Percentiles rank a stretch among this genome's conserved stretches.
Conservation (phyloP, 306 rosid species). For the Fagus crenata region DNA sequence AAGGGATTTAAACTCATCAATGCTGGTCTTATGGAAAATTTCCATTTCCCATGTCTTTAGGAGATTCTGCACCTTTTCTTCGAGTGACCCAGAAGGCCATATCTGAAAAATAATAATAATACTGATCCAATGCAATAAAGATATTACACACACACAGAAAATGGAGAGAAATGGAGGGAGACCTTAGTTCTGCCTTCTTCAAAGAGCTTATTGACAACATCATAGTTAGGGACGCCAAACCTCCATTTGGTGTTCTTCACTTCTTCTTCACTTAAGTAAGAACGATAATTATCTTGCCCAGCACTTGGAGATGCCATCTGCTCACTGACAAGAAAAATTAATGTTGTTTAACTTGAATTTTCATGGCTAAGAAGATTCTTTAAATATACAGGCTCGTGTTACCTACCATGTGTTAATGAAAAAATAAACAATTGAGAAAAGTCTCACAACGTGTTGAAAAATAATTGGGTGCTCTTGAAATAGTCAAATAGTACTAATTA, state of each 20-base stretch:
- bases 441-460: no score
- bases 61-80: conserved; percentile 56
- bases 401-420: no score
- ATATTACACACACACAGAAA: background rate
- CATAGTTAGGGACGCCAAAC: conserved; percentile 49
- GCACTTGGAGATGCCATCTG: conserved; percentile 34
- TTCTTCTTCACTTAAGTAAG: conserved; percentile 39
- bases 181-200: conserved; percentile 68
- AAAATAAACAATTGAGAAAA: no score
- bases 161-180: background rate
- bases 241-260: conserved; percentile 62
- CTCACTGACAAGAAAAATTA: background rate
- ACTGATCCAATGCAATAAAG: background rate
- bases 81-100: conserved; percentile 67
- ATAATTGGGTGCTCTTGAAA: no score
- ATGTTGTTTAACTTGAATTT: background rate
- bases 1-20: conserved; percentile 36
- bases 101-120: conserved; percentile 27
- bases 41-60: conserved; percentile 71
- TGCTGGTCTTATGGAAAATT: conserved; percentile 41
- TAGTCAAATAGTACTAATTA: no score
- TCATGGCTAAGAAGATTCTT: background rate
- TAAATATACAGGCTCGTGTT: no score
- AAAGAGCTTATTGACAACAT: conserved; percentile 57
- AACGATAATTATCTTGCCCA: conserved; percentile 49